phyloP scores from a whole-genome alignment of 345 rosid species.

The Mercurialis annua region DNA sequence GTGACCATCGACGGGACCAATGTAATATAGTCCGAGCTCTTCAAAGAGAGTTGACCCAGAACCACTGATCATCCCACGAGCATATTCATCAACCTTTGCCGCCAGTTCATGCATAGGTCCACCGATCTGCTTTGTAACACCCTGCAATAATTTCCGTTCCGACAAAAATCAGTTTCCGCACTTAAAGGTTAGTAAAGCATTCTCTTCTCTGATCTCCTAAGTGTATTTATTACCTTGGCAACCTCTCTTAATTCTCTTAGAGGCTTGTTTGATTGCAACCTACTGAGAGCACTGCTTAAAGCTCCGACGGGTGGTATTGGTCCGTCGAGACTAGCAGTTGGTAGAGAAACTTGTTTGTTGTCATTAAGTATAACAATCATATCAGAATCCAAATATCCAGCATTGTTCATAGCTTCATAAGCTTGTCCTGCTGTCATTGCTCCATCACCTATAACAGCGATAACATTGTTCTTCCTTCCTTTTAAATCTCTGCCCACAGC shows the following conservation, averaged over 20 bases:
- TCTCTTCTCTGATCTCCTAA: background rate
- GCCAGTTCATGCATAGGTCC: slow-evolving; percentile 94
- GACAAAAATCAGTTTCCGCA: slow-evolving; percentile 13
- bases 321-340: slow-evolving; percentile 91
- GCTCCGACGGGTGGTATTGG: slow-evolving; percentile 98
- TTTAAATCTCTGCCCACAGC: slow-evolving; percentile 93
- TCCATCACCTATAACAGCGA: slow-evolving; percentile 92
- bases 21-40: slow-evolving; percentile 93
- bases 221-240: slow-evolving; percentile 66
- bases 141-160: slow-evolving; percentile 43
- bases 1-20: slow-evolving; percentile 98
- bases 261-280: slow-evolving; percentile 90
- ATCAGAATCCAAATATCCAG: slow-evolving; percentile 92
- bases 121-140: slow-evolving; percentile 84
- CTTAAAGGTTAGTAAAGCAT: background rate
- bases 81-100: slow-evolving; percentile 94
- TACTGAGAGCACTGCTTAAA: slow-evolving; percentile 91
- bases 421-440: slow-evolving; percentile 99
- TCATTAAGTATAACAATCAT: slow-evolving; percentile 97
- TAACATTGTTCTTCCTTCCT: slow-evolving; percentile 65
- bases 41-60: slow-evolving; percentile 93
- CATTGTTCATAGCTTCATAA: slow-evolving; percentile 98
- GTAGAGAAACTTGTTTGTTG: slow-evolving; percentile 95
- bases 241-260: slow-evolving; percentile 95
- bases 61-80: slow-evolving; percentile 98